Percentiles rank a stretch among this genome's conserved stretches.
Conservation (phyloP, 2,329 filamentous ascomycete species). For the Beauveria bassiana region DNA sequence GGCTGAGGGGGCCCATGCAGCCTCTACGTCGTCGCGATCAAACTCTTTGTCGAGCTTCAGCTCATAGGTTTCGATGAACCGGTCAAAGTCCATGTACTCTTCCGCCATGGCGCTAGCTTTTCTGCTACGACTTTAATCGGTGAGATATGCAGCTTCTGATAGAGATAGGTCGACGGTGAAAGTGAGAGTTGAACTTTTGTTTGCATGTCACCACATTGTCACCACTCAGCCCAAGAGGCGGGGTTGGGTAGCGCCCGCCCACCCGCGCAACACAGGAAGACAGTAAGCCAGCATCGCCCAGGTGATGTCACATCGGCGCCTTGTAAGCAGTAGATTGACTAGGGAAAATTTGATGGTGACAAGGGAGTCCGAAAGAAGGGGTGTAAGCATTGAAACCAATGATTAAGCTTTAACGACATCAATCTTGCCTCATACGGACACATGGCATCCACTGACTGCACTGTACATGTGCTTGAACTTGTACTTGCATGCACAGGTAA, state of each 20-base stretch:
- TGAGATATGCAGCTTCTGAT: neutral
- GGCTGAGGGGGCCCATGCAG: constrained; percentile 6
- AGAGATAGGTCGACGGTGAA: neutral
- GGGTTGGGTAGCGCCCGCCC: neutral
- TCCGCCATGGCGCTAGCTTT: neutral
- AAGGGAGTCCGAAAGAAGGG: neutral
- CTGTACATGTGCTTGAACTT: neutral
- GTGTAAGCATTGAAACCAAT: neutral
- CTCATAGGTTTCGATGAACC: constrained; percentile 3
- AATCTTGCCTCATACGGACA: neutral
- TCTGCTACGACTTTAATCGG: neutral
- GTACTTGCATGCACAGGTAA: neutral
- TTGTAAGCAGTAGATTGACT: neutral
- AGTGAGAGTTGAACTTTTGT: neutral
- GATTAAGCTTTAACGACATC: neutral
- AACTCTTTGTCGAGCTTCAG: constrained; percentile 7
- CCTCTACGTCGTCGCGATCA: neutral
- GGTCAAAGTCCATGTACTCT: constrained; percentile 9
- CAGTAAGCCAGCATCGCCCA: neutral
- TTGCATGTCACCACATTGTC: neutral
- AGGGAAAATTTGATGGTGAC: neutral
- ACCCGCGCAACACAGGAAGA: neutral
- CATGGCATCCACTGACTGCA: neutral
- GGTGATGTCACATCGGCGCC: neutral
- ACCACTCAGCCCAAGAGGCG: neutral